Evolutionary conservation across 1,139 yeast genomes (phyloP), one percentile per base, ranked within the genome.

Genomic region (Torulaspora pretoriensis): DNA sequence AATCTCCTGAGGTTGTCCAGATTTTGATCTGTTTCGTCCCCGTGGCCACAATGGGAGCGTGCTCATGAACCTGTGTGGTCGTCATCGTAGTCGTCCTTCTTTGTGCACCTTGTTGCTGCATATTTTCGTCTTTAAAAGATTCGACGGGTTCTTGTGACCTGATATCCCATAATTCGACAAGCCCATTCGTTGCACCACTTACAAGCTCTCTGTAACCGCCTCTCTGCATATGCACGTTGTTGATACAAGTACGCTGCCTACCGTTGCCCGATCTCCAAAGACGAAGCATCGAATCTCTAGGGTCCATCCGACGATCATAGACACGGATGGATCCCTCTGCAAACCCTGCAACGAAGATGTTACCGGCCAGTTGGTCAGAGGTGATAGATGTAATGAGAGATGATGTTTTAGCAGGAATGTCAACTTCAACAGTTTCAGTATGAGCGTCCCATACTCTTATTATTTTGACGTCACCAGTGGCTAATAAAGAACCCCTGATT

Each of bases 361-460:
- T 83, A n/a, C 98, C 97, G 0, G 95, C 88, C 8, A 92, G 92
- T 63, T 92, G 97, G 60, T 92, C 99, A 0, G 97, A 88, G 0
- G 97, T 89, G 45, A 92, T 71, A 0, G 95, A 76, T 0, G 96
- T 85, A 45, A 92, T 84, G 9, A 94, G 81, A n/a, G 94, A 81
- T 0, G 95, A 81, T 0, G 96, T 86, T 47, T 96, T 74, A 0
- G 96, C 95, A 0, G 97, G 96, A 41, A 92, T 83, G 60, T 90
- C 97, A 24, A 79, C 79, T 42, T 86, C 73, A 61, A 96, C 84
- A 44, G 85, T 72, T 61, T 92, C 99, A 35, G 97, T 73, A 13
- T 96, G 95, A 0, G 97, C 97, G 68, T 92, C 98, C 98, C 98
- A 92, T 1, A 90, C 74, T 49, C 96, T 72, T 42, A 92, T 88